Base-by-base conservation (phyloP, 2,329 filamentous ascomycete genomes). In the Geosmithia morbida region DNA sequence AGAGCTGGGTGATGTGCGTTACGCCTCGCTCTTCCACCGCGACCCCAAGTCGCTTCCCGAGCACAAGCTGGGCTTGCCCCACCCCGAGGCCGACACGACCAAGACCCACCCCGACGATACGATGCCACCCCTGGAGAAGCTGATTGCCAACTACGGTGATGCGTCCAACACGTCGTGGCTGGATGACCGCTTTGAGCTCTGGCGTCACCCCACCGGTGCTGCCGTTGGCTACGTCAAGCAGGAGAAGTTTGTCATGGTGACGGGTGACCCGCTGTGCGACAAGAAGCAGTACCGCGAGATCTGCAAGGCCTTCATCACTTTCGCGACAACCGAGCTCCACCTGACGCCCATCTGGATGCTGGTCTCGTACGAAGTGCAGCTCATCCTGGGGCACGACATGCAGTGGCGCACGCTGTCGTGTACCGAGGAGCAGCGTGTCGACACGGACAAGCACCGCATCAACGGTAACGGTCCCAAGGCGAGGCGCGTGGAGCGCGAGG, bases 121-220 rank as follows among this genome's bases (percentile, higher is more conserved):
- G 45, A 69, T 84, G 47, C 88, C 88, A 46, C 74, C 86, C 0
- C 61, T 96, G 5, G 86, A 89, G 60, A 84, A 94, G 59, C 79
- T 96, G 41, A 88, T 96, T 61, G 87, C 87, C 59, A 96, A 96
- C 63, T 96, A 96, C 55, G 89, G 89, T 51, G 89, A 96, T 63
- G 87, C 89, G 2, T 88, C 87, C 45, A 94, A 94, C 58, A 96
- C 89, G 0, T 92, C 87, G 0, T 96, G 88, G 87, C 76, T 92
- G 7, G 89, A 96, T 61, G 85, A 88, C 7, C 81, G 87, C 7
- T 95, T 89, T 61, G 75, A 86, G 58, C 81, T 94, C 49, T 96
- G 87, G 87, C 81, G 89, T 29, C 87, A 95, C 59, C 66, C 75
- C 19, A 90, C 85, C 2, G 89, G 89, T 45, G 89, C 88, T 0